Evolutionary conservation across 2,329 filamentous ascomycete species (phyloP).

Genomic region (Albophoma yamanashiensis): DNA sequence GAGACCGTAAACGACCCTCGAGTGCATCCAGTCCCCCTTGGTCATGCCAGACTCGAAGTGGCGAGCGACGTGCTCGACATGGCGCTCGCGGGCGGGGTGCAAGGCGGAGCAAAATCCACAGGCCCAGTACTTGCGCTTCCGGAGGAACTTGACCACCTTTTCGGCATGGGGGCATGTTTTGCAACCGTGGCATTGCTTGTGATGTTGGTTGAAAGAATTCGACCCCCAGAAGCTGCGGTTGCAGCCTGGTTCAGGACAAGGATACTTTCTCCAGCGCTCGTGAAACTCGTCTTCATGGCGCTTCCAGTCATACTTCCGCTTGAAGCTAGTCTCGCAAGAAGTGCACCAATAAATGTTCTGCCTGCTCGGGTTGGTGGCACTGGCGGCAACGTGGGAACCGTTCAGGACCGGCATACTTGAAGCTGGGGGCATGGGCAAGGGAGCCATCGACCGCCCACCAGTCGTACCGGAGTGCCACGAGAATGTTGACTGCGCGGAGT

Average conservation of each 20-base stretch:
- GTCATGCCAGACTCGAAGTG: constrained; percentile 55
- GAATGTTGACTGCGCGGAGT: constrained; percentile 26
- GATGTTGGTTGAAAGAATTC: constrained; percentile 58
- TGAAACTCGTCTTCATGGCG: constrained; percentile 60
- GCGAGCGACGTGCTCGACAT: constrained; percentile 57
- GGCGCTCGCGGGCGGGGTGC: constrained; percentile 52
- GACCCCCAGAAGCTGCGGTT: constrained; percentile 59
- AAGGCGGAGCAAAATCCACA: constrained; percentile 58
- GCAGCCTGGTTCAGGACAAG: constrained; percentile 51
- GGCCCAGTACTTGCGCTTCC: constrained; percentile 56
- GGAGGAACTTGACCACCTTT: constrained; percentile 50
- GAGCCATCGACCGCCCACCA: constrained; percentile 22
- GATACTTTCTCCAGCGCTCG: constrained; percentile 57
- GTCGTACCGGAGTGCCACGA: constrained; percentile 27
- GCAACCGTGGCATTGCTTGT: constrained; percentile 54
- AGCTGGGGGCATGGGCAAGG: constrained; percentile 22
- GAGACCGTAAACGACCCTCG: constrained; percentile 55
- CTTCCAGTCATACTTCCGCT: constrained; percentile 60
- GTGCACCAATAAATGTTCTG: constrained; percentile 46
- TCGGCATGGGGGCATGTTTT: constrained; percentile 56
- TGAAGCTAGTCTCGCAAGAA: constrained; percentile 53
- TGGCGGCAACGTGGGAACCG: constrained; percentile 18
- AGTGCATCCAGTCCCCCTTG: constrained; percentile 58
- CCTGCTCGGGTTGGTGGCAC: constrained; percentile 18
- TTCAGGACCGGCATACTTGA: constrained; percentile 20